Conservation (phyloP, 1,139 yeast species). For the Pneumocystis wakefieldiae region DNA sequence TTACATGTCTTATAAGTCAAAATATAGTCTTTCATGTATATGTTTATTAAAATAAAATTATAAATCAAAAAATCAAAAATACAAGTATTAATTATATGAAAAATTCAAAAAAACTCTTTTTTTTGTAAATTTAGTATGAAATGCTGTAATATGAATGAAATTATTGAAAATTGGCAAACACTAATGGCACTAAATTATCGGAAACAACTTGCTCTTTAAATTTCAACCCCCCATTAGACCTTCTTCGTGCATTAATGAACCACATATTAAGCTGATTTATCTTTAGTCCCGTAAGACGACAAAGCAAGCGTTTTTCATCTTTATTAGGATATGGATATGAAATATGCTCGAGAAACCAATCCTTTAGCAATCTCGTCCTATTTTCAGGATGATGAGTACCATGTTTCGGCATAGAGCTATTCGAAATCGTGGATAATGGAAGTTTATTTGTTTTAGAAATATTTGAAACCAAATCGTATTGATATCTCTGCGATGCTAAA, state of each 20-base stretch:
- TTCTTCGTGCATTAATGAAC: conserved; percentile 90
- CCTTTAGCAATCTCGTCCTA: conserved; percentile 36
- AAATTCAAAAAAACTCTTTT: background rate
- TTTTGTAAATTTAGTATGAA: background rate
- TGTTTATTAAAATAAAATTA: background rate
- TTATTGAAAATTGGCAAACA: background rate
- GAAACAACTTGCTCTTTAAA: conserved; percentile 16
- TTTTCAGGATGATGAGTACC: conserved; percentile 40
- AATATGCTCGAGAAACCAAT: conserved; percentile 73
- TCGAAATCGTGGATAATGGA: background rate
- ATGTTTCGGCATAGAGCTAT: background rate
- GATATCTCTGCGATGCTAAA: background rate
- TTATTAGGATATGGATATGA: conserved; percentile 92
- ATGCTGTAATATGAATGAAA: background rate
- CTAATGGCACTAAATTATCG: background rate
- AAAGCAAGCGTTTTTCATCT: conserved; percentile 67
- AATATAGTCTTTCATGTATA: background rate
- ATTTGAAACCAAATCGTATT: background rate
- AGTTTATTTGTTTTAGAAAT: background rate
- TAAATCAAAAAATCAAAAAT: background rate
- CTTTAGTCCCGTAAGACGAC: conserved; percentile 71
- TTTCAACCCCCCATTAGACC: conserved; percentile 39
- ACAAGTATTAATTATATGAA: too few relatives aligned
- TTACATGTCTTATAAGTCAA: too few relatives aligned
- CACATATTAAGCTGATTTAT: conserved; percentile 87